Conservation (phyloP, 2,329 filamentous ascomycete species). For the Herpotrichia juniperi region DNA sequence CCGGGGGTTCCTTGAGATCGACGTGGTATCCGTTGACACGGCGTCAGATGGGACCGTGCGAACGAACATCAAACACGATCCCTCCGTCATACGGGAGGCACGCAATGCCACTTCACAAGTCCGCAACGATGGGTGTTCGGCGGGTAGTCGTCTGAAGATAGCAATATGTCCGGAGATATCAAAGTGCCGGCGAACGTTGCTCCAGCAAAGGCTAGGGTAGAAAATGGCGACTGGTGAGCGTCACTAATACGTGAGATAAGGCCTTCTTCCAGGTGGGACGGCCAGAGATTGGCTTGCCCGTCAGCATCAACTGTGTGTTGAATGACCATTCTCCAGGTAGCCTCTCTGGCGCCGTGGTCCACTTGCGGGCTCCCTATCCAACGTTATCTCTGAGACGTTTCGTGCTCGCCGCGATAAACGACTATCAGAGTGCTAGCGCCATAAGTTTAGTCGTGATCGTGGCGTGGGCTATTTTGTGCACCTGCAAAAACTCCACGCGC, state of each 20-base stretch:
- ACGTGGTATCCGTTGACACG: slow-evolving; percentile 12
- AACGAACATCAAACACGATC: neutral
- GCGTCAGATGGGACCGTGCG: slow-evolving; percentile 9
- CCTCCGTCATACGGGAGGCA: neutral
- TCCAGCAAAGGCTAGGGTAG: slow-evolving; percentile 5
- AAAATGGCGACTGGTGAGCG: slow-evolving; percentile 10
- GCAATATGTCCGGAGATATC: slow-evolving; percentile 15
- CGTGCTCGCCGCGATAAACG: slow-evolving; percentile 11
- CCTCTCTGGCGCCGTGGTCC: slow-evolving; percentile 4
- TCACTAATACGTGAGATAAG: slow-evolving; percentile 18
- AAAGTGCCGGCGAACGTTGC: slow-evolving; percentile 5
- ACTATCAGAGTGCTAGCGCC: slow-evolving; percentile 2
- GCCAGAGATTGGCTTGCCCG: slow-evolving; percentile 6
- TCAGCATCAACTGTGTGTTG: slow-evolving; percentile 14
- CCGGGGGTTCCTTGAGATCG: slow-evolving; percentile 9
- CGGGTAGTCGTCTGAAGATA: slow-evolving; percentile 8
- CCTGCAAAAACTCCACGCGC: neutral
- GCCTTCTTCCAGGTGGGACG: slow-evolving; percentile 6
- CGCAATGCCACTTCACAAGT: neutral
- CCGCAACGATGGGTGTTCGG: slow-evolving; percentile 3
- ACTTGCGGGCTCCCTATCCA: neutral
- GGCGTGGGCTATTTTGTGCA: slow-evolving; percentile 2
- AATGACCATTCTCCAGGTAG: slow-evolving; percentile 9
- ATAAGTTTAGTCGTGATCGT: neutral
- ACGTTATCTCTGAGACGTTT: neutral